phyloP scores from a whole-genome alignment of 164 flowering plant species.

The Akebia trifoliata region DNA sequence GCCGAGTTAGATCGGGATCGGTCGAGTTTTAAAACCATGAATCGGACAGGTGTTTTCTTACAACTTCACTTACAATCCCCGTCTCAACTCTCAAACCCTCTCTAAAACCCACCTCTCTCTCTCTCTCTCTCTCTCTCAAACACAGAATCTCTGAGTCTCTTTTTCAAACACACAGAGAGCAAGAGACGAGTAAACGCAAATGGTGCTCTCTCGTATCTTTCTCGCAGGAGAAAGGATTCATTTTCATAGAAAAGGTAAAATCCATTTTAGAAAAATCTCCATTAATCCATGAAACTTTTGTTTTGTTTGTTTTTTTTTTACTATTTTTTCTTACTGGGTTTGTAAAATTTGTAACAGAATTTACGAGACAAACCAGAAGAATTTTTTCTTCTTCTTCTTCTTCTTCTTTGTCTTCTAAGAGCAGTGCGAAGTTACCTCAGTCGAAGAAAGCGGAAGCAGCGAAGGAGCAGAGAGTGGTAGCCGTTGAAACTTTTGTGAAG shows the following conservation, averaged over 20 bases:
- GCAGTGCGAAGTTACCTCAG: background rate
- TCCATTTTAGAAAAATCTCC: conserved; percentile 3
- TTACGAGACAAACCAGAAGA: conserved; percentile 7
- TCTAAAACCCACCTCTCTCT: background rate
- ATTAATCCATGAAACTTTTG: background rate
- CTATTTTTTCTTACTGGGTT: background rate
- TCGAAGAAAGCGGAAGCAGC: conserved; percentile 14
- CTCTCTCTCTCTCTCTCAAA: background rate
- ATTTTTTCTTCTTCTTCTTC: conserved; percentile 6
- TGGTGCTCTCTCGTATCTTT: conserved; percentile 25
- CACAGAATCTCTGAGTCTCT: background rate
- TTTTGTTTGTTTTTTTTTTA: background rate
- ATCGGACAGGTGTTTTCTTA: no score
- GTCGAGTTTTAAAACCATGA: no score
- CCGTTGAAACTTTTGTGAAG: conserved; percentile 7
- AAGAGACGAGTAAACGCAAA: background rate
- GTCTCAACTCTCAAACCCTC: background rate
- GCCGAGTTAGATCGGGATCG: no score
- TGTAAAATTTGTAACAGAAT: conserved; percentile 11
- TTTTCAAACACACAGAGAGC: background rate
- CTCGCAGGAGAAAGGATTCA: conserved; percentile 2
- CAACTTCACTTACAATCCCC: no score
- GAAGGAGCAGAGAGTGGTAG: conserved; percentile 7
- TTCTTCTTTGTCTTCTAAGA: background rate
- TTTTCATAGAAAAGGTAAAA: conserved; percentile 17